These are phyloP conservation scores for Coniferiporia weirii DNA, from an alignment of 1,284 basidiomycete genomes.

Conservation along the genomic window DNA sequence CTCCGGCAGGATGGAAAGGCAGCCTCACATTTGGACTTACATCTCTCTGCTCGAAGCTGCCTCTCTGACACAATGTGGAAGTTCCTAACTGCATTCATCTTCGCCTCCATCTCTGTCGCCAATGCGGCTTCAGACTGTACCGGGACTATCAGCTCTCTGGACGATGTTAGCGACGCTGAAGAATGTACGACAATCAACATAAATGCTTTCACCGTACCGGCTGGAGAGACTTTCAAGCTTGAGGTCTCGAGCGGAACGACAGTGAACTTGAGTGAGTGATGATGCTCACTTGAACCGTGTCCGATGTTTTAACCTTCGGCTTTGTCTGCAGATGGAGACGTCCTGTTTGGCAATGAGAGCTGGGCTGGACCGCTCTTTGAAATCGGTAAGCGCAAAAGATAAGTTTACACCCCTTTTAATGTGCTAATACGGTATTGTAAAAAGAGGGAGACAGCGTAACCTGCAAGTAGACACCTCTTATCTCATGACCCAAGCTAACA, in stretches of 20 bases:
- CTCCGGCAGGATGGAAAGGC: not conserved
- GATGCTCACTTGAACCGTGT: not conserved
- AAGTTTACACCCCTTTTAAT: too few species aligned
- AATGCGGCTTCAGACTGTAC: constrained; percentile 27
- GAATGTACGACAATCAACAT: constrained; percentile 44
- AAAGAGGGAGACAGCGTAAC: constrained; percentile 26
- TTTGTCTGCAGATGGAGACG: too few species aligned
- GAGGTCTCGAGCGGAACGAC: constrained; percentile 24
- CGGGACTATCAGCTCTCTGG: constrained; percentile 38
- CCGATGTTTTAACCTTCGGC: too few species aligned
- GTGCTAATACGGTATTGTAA: not conserved
- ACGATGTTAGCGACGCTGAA: constrained; percentile 39
- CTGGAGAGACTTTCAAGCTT: constrained; percentile 29
- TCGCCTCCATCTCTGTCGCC: not conserved
- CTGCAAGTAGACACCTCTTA: constrained; percentile 21
- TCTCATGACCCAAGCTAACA: not conserved
- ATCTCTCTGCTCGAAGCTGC: not conserved
- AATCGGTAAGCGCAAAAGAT: constrained; percentile 17
- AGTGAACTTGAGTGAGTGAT: constrained; percentile 35
- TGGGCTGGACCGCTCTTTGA: constrained; percentile 33
- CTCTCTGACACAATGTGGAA: not conserved
- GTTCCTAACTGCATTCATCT: constrained; percentile 5
- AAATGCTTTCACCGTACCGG: constrained; percentile 37
- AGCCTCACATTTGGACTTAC: not conserved
- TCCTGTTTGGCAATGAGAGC: constrained; percentile 28